Evolutionary conservation across 208 protist genomes (phyloP).

Genomic region (Wallacemonas sp.): DNA sequence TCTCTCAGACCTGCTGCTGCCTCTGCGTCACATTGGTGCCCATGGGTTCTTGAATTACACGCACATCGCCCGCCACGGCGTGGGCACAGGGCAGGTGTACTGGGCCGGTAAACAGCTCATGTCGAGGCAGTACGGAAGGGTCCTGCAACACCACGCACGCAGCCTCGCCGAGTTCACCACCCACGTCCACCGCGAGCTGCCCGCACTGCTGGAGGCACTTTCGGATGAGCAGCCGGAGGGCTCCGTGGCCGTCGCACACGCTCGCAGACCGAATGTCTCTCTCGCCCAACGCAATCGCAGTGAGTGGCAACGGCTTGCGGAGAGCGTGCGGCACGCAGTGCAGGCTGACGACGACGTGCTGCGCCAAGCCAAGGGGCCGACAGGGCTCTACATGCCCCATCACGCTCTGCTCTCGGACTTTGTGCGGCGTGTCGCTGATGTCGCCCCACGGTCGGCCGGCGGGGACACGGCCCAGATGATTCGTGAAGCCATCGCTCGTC

Average conservation of each 20-base stretch:
- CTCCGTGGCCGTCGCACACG: not conserved
- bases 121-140: slow-evolving; percentile 59
- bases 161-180: slow-evolving; percentile 68
- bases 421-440: slow-evolving; percentile 48
- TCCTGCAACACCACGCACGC: slow-evolving; percentile 52
- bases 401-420: slow-evolving; percentile 77
- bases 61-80: slow-evolving; percentile 75
- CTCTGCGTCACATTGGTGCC: slow-evolving; percentile 39
- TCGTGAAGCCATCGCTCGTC: slow-evolving; percentile 55
- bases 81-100: slow-evolving; percentile 54
- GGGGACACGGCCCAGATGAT: slow-evolving; percentile 72
- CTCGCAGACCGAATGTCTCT: not conserved
- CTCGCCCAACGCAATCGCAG: slow-evolving; percentile 7
- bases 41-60: slow-evolving; percentile 77
- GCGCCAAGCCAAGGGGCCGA: slow-evolving; percentile 29
- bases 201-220: slow-evolving; percentile 50
- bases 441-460: slow-evolving; percentile 27
- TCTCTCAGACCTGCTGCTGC: slow-evolving; percentile 66
- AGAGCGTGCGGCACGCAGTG: slow-evolving; percentile 41
- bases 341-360: slow-evolving; percentile 44
- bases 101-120: slow-evolving; percentile 59
- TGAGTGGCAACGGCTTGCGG: slow-evolving; percentile 42
- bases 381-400: slow-evolving; percentile 77
- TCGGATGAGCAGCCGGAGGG: slow-evolving; percentile 12
- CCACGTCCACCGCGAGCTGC: slow-evolving; percentile 55